A percentile compares a stretch with the other conserved stretches of the same genome.
phyloP scores from a whole-genome alignment of 2,329 filamentous ascomycete species.

The Sporothrix globosa region DNA sequence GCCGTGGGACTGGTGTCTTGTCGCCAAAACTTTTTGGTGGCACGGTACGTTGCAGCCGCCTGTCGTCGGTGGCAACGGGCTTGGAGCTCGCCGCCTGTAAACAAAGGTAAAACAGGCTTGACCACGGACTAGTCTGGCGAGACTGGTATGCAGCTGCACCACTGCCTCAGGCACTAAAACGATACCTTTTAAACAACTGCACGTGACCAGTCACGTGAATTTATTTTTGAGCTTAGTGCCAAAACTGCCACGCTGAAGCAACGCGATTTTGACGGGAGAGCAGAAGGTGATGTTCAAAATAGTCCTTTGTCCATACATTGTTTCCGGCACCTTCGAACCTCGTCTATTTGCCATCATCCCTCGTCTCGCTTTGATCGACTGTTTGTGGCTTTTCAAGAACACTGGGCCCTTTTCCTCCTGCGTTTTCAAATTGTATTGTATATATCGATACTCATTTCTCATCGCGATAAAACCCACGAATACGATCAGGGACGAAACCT shows the following conservation, averaged over 20 bases:
- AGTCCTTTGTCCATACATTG: not conserved
- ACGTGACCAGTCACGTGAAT: not conserved
- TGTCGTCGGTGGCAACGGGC: constrained; percentile 42
- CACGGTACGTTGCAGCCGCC: constrained; percentile 9
- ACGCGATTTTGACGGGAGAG: constrained; percentile 26
- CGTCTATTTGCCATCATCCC: not conserved
- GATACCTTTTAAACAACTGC: not conserved
- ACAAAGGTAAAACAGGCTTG: constrained; percentile 33
- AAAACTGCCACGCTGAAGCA: constrained; percentile 15
- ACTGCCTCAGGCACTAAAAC: constrained; percentile 28
- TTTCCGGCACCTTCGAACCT: constrained; percentile 18
- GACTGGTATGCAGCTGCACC: constrained; percentile 24
- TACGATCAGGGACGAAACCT: too few species aligned
- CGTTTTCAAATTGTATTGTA: not conserved
- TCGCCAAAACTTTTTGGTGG: constrained; percentile 21
- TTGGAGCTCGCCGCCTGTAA: constrained; percentile 37
- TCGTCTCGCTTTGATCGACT: not conserved
- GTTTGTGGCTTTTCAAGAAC: not conserved
- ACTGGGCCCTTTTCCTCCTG: not conserved
- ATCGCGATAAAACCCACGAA: not conserved
- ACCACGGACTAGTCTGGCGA: not conserved
- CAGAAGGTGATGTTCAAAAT: not conserved
- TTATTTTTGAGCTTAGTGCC: not conserved
- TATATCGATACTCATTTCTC: not conserved
- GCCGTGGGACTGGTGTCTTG: not conserved